Percentiles rank a stretch among this genome's conserved stretches.
These are phyloP conservation scores for Hypoxylon lienhwacheense DNA, from an alignment of 495 filamentous ascomycete species.

Conservation along the genomic window DNA sequence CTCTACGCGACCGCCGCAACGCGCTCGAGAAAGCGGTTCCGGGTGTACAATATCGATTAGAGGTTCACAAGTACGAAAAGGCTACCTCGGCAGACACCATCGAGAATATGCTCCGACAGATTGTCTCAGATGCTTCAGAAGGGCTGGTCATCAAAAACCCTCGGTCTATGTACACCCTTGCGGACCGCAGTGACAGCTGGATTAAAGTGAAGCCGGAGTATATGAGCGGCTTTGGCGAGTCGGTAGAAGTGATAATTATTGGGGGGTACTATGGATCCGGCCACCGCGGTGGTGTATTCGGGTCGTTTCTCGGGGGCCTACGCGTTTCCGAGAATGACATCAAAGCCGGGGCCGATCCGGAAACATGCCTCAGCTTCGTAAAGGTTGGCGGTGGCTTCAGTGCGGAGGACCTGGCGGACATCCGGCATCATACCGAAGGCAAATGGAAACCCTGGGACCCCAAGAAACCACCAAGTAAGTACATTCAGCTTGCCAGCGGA, in stretches of 20 bases:
- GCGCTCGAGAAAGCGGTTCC: constrained; percentile 70
- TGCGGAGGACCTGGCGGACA: constrained; percentile 77
- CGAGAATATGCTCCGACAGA: constrained; percentile 74
- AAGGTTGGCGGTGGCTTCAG: constrained; percentile 94
- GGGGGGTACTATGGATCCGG: constrained; percentile 94
- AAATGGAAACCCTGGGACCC: constrained; percentile 89
- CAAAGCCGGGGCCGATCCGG: constrained; percentile 54
- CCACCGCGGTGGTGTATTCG: constrained; percentile 75
- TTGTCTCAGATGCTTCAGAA: constrained; percentile 86
- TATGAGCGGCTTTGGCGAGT: constrained; percentile 96
- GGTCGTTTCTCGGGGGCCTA: constrained; percentile 86
- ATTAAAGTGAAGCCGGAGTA: constrained; percentile 99
- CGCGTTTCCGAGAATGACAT: constrained; percentile 71
- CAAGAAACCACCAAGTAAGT: constrained; percentile 74
- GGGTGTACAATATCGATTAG: constrained; percentile 71
- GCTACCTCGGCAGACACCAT: constrained; percentile 70
- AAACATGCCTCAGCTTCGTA: constrained; percentile 89
- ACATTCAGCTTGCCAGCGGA: constrained; percentile 80
- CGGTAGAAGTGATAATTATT: constrained; percentile 82
- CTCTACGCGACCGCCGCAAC: constrained; percentile 75
- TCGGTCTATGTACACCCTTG: constrained; percentile 78
- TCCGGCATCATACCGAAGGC: constrained; percentile 81
- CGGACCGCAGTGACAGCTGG: constrained; percentile 95
- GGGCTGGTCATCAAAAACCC: constrained; percentile 95
- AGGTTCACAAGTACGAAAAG: constrained; percentile 74